These are phyloP conservation scores for Kalanchoe fedtschenkoi DNA, from an alignment of 164 flowering plant genomes.

Conservation along the genomic window DNA sequence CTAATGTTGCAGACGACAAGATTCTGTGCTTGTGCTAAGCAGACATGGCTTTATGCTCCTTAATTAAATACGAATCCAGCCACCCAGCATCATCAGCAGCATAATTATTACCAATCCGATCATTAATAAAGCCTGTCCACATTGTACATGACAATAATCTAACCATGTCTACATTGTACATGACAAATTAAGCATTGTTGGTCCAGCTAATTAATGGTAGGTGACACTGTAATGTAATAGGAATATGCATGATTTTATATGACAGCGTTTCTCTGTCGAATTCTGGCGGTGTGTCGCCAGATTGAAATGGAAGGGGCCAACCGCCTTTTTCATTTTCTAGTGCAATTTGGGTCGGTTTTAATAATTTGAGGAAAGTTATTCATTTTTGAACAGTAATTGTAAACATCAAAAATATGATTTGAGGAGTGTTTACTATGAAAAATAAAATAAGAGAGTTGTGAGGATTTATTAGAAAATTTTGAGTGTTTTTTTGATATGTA, in stretches of 20 bases:
- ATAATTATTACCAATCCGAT: neutral
- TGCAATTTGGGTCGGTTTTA: neutral
- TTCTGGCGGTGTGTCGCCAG: neutral
- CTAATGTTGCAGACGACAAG: neutral
- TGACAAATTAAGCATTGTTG: neutral
- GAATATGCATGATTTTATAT: neutral
- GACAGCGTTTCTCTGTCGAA: neutral
- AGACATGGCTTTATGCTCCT: neutral
- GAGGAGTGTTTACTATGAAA: no score
- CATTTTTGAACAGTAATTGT: no score
- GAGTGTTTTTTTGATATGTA: no score
- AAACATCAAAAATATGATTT: no score
- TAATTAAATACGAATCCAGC: neutral
- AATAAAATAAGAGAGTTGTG: no score
- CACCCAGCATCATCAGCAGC: neutral
- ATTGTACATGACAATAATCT: constrained; percentile 4
- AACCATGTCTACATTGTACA: constrained; percentile 1
- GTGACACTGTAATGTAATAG: neutral
- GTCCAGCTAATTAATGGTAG: constrained; percentile 1
- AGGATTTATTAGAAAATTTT: no score
- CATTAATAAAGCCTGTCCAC: neutral
- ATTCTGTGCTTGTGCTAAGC: neutral
- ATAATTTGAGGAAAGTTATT: no score
- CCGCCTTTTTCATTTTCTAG: neutral
- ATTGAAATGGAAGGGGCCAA: neutral